phyloP scores from a whole-genome alignment of 768 basidiomycete genomes.

The Mrakia frigida region DNA sequence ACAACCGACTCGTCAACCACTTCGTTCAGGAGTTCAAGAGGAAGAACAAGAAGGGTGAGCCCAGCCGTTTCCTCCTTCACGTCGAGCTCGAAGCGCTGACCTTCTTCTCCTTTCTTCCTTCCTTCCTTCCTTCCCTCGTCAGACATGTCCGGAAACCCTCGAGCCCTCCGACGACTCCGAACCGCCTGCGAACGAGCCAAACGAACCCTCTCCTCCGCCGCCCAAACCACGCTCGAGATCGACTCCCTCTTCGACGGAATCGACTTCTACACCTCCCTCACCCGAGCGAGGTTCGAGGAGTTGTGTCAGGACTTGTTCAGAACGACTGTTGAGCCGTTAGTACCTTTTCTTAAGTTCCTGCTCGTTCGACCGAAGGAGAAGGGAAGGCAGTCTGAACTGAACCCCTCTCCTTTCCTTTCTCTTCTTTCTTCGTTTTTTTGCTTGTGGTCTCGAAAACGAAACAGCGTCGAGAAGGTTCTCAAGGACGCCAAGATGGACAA shows the following conservation, averaged over 20 bases:
- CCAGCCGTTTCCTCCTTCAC: too few relatives aligned
- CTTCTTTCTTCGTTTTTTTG: not conserved
- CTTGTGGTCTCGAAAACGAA: too few relatives aligned
- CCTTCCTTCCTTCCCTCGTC: not conserved
- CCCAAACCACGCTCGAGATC: conserved; percentile 94
- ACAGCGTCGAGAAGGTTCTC: conserved; percentile 63
- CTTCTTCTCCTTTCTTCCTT: conserved; percentile 4
- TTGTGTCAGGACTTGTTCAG: conserved; percentile 94
- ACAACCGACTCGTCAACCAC: conserved; percentile 94
- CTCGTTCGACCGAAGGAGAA: too few relatives aligned
- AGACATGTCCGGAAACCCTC: conserved; percentile 10
- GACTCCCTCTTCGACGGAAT: conserved; percentile 96
- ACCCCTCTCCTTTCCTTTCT: not conserved
- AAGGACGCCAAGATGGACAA: conserved; percentile 98
- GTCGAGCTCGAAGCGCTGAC: too few relatives aligned
- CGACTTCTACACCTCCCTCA: conserved; percentile 96
- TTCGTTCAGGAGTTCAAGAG: conserved; percentile 95
- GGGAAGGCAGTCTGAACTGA: too few relatives aligned
- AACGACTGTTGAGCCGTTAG: conserved; percentile 70
- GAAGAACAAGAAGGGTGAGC: conserved; percentile 67
- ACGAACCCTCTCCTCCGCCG: conserved; percentile 68
- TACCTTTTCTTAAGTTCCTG: not conserved
- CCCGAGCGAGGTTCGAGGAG: conserved; percentile 96
- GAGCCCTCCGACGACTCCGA: conserved; percentile 10
- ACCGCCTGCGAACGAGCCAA: conserved; percentile 20